These are phyloP conservation scores for Puccinia hordei DNA, from an alignment of 1,284 basidiomycete genomes.

Conservation along the genomic window DNA sequence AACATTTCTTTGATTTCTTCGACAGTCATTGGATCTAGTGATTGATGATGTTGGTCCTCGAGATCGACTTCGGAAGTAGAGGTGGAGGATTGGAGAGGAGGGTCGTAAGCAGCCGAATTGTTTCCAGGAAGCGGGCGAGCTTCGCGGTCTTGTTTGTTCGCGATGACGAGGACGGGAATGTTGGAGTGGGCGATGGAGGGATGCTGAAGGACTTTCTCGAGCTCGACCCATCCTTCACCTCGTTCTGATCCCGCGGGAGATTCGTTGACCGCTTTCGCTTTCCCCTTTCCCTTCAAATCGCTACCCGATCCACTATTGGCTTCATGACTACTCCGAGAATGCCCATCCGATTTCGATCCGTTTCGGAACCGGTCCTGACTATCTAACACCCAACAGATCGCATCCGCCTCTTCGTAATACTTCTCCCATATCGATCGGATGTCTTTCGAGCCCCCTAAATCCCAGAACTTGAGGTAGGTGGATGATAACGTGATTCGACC, in stretches of 20 bases:
- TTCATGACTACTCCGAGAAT: background rate
- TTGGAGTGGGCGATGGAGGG: conserved; percentile 29
- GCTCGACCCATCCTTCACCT: conserved; percentile 45
- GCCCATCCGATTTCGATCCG: background rate
- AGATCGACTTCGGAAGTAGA: background rate
- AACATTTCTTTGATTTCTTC: conserved; percentile 46
- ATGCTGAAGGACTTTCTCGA: conserved; percentile 37
- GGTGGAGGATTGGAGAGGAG: background rate
- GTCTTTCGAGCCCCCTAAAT: conserved; percentile 40
- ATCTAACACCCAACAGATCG: conserved; percentile 49
- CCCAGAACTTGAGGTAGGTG: conserved; percentile 34
- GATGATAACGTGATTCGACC: conserved; percentile 43
- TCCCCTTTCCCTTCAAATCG: conserved; percentile 41
- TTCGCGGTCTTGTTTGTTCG: conserved; percentile 47
- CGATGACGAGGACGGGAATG: conserved; percentile 42
- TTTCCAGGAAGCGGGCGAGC: background rate
- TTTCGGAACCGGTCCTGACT: conserved; percentile 29
- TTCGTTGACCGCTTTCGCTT: conserved; percentile 19
- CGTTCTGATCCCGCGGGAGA: background rate
- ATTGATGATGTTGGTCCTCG: conserved; percentile 2
- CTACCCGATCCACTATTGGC: background rate
- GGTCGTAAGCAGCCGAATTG: background rate
- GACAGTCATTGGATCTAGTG: conserved; percentile 30
- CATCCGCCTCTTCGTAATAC: conserved; percentile 48
- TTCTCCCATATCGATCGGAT: conserved; percentile 49